Evolutionary conservation across 2,329 filamentous ascomycete genomes (phyloP).

Genomic region (Cryphonectria nitschkei): DNA sequence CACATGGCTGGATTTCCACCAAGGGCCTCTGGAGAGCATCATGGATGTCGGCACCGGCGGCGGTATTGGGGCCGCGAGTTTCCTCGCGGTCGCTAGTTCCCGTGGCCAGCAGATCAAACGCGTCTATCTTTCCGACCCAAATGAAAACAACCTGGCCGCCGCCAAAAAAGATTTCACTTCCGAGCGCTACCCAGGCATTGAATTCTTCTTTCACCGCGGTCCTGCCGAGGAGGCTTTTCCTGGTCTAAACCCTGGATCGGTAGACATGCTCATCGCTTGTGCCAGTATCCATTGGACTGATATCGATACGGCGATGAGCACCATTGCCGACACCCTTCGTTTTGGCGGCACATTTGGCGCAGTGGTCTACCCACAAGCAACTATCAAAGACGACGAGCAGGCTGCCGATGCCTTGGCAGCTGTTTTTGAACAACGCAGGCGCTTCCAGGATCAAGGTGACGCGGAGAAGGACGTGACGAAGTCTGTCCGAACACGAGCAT

Average conservation of each 20-base stretch:
- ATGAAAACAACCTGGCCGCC: slow-evolving; percentile 19
- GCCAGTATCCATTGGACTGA: slow-evolving; percentile 27
- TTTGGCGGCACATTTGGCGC: slow-evolving; percentile 25
- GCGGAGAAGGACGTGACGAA: slow-evolving; percentile 3
- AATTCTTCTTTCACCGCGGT: slow-evolving; percentile 16
- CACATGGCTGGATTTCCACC: slow-evolving; percentile 24
- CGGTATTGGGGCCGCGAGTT: slow-evolving; percentile 20
- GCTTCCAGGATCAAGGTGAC: slow-evolving; percentile 13
- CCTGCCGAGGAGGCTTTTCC: slow-evolving; percentile 22
- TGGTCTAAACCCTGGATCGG: slow-evolving; percentile 1
- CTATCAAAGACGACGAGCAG: slow-evolving; percentile 12
- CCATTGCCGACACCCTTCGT: slow-evolving; percentile 20
- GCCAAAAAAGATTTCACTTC: slow-evolving; percentile 7
- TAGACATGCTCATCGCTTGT: slow-evolving; percentile 26
- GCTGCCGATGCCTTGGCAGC: slow-evolving; percentile 8
- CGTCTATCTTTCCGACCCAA: slow-evolving; percentile 26
- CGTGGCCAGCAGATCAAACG: slow-evolving; percentile 13
- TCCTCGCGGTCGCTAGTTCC: slow-evolving; percentile 11
- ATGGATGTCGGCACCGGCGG: slow-evolving; percentile 27
- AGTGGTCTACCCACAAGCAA: slow-evolving; percentile 24
- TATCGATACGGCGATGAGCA: slow-evolving; percentile 16
- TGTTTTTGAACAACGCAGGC: slow-evolving; percentile 17
- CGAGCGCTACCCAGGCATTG: slow-evolving; percentile 6
- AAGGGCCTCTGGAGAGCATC: slow-evolving; percentile 14
- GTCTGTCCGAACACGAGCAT: slow-evolving; percentile 11